Evolutionary conservation across 2,329 filamentous ascomycete species (phyloP).

Genomic region (Colletotrichum tamarilloi): DNA sequence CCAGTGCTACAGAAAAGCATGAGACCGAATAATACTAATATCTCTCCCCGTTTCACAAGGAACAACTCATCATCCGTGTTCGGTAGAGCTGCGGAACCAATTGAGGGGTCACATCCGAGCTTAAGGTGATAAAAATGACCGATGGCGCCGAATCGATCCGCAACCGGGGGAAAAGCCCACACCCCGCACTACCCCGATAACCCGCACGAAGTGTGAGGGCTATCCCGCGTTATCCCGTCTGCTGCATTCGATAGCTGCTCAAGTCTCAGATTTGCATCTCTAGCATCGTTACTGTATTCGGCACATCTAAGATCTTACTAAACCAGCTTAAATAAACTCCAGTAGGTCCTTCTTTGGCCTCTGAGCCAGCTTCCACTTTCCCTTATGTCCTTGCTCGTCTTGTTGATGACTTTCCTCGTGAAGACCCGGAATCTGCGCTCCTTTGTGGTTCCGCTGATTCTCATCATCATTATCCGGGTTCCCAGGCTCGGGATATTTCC

Average conservation of each 20-base stretch:
- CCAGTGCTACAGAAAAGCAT: not conserved
- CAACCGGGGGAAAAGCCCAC: not conserved
- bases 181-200: not conserved
- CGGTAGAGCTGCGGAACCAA: not conserved
- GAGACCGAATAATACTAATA: not conserved
- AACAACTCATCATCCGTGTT: not conserved
- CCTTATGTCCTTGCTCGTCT: not conserved
- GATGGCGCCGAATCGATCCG: not conserved
- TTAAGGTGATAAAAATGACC: not conserved
- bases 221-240: not conserved
- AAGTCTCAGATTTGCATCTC: too few species aligned
- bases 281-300: too few species aligned
- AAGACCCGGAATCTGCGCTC: not conserved
- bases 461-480: slow-evolving; percentile 24
- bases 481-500: slow-evolving; percentile 56
- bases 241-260: too few species aligned
- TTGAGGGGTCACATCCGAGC: not conserved
- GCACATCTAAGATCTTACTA: not conserved
- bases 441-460: not conserved
- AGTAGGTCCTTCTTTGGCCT: slow-evolving; percentile 23
- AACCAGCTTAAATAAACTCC: slow-evolving; percentile 7
- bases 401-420: not conserved
- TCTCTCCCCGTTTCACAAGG: not conserved
- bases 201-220: not conserved
- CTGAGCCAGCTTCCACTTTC: not conserved